These are phyloP conservation scores for Misopates orontium DNA, from an alignment of 257 asterid genomes.

Conservation along the genomic window DNA sequence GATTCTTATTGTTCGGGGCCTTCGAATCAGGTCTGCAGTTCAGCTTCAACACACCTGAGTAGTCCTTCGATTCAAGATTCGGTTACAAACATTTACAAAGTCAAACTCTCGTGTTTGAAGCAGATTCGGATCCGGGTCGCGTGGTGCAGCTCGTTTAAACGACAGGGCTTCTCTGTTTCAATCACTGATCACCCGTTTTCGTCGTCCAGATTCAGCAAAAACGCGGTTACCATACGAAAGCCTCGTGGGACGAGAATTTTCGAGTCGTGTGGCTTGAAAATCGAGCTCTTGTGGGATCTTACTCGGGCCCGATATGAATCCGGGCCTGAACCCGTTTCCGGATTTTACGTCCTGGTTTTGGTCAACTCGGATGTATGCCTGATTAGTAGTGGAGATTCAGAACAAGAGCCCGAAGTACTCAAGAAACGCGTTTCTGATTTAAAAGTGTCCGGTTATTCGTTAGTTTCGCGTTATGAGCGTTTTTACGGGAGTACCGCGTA, in stretches of 20 bases:
- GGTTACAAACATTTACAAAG: constrained; percentile 55
- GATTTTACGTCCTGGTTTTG: constrained; percentile 45
- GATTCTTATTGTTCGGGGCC: constrained; percentile 68
- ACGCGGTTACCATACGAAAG: constrained; percentile 28
- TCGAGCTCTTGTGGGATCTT: constrained; percentile 74
- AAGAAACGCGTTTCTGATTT: constrained; percentile 28
- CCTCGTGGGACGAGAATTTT: constrained; percentile 42
- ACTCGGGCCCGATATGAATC: constrained; percentile 42
- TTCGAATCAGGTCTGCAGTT: constrained; percentile 40
- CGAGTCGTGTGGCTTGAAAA: constrained; percentile 34
- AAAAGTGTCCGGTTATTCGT: constrained; percentile 26
- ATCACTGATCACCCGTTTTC: constrained; percentile 45
- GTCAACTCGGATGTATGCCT: constrained; percentile 51
- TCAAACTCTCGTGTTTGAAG: constrained; percentile 36
- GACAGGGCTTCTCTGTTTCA: constrained; percentile 45
- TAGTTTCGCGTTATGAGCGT: constrained; percentile 52
- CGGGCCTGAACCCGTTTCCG: constrained; percentile 70
- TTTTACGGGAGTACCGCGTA: constrained; percentile 48
- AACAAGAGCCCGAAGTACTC: constrained; percentile 25
- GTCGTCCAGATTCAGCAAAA: constrained; percentile 32
- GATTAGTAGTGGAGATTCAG: constrained; percentile 35
- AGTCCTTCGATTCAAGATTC: constrained; percentile 45
- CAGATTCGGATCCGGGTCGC: constrained; percentile 47
- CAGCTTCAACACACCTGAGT: no score
- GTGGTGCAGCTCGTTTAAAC: constrained; percentile 46